phyloP scores from a whole-genome alignment of 2,329 filamentous ascomycete species.

The Ceratocystis harringtonii region DNA sequence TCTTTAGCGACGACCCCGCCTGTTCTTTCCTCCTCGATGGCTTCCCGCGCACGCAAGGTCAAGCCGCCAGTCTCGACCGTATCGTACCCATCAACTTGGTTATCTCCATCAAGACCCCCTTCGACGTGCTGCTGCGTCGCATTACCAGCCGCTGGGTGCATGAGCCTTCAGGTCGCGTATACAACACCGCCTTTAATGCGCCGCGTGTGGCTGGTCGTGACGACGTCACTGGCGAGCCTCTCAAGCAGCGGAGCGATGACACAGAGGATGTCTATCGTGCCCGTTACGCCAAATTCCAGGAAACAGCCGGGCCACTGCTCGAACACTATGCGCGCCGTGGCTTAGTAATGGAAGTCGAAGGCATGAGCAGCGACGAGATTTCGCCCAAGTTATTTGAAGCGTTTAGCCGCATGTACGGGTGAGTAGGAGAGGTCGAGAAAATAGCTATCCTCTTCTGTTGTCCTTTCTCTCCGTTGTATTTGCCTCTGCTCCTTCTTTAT shows the following conservation, averaged over 20 bases:
- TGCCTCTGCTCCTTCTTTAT: background rate
- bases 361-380: conserved; percentile 88
- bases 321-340: conserved; percentile 79
- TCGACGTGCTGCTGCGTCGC: conserved; percentile 71
- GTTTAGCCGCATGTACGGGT: conserved; percentile 42
- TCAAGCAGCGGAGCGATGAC: conserved; percentile 75
- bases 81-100: conserved; percentile 92
- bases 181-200: conserved; percentile 87
- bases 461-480: background rate
- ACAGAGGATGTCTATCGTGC: conserved; percentile 71
- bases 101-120: conserved; percentile 71
- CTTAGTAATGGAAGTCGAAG: conserved; percentile 73
- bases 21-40: conserved; percentile 93
- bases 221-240: conserved; percentile 75
- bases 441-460: no score
- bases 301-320: conserved; percentile 70
- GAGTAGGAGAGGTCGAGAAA: background rate
- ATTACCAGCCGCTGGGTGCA: conserved; percentile 92
- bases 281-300: conserved; percentile 68
- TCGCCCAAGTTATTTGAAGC: conserved; percentile 74
- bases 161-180: conserved; percentile 76
- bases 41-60: conserved; percentile 74
- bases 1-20: conserved; percentile 50
- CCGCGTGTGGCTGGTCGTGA: conserved; percentile 69
- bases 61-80: conserved; percentile 62